phyloP scores from a whole-genome alignment of 768 basidiomycete species.

The Hortiboletus flavorubellus region DNA sequence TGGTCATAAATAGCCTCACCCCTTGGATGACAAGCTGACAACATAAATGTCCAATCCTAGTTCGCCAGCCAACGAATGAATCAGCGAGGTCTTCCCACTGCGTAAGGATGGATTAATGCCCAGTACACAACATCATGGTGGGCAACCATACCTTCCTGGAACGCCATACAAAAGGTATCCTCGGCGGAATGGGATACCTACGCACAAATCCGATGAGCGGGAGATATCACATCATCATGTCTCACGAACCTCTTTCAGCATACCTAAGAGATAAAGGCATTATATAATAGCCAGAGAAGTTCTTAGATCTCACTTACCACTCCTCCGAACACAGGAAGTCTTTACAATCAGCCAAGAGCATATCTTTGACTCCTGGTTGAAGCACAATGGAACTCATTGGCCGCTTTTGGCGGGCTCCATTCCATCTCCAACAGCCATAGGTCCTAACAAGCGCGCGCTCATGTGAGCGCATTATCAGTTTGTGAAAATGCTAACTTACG shows the following conservation, averaged over 20 bases:
- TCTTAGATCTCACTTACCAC: conserved; percentile 53
- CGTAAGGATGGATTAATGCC: conserved; percentile 13
- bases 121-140: background rate
- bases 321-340: conserved; percentile 83
- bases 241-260: conserved; percentile 73
- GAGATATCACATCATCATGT: conserved; percentile 16
- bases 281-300: conserved; percentile 18
- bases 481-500: conserved; percentile 48
- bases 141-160: conserved; percentile 62
- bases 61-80: conserved; percentile 82
- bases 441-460: conserved; percentile 38
- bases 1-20: conserved; percentile 43
- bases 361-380: conserved; percentile 86
- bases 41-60: conserved; percentile 89
- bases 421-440: conserved; percentile 83
- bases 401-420: conserved; percentile 82
- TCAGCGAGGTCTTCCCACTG: conserved; percentile 84
- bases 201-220: conserved; percentile 16
- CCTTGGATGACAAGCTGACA: conserved; percentile 83
- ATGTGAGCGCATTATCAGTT: background rate
- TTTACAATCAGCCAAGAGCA: conserved; percentile 83
- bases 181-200: conserved; percentile 85
- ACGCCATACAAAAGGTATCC: conserved; percentile 85
- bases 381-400: conserved; percentile 92
- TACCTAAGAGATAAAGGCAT: conserved; percentile 53